A percentile compares a stretch with the other conserved stretches of the same genome.
Conservation (phyloP, 805 yeast species). For the Monosporozyma servazzii region DNA sequence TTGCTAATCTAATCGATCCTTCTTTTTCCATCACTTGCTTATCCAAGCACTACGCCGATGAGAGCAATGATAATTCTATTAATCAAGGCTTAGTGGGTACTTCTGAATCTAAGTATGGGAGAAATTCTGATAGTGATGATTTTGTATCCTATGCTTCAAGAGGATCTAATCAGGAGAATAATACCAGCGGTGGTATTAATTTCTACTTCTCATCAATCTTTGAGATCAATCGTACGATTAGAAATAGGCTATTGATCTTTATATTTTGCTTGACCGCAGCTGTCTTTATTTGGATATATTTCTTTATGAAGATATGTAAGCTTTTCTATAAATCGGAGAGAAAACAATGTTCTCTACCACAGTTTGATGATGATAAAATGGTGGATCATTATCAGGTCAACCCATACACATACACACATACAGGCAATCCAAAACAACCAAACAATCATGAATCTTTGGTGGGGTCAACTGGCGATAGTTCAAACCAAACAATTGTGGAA, state of each 20-base stretch:
- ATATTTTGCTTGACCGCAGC: not conserved
- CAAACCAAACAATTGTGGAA: not conserved
- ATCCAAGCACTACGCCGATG: not conserved
- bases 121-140: not conserved
- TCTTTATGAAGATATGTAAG: conserved; percentile 1
- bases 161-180: not conserved
- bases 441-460: not conserved
- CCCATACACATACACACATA: not conserved
- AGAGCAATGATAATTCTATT: not conserved
- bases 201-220: not conserved
- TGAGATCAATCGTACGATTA: not conserved
- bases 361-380: not conserved
- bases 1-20: conserved; percentile 63
- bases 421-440: not conserved
- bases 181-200: conserved; percentile 3
- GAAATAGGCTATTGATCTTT: conserved; percentile 1
- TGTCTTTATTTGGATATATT: conserved; percentile 5
- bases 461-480: not conserved
- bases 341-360: not conserved
- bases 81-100: not conserved
- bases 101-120: not conserved
- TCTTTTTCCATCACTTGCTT: conserved; percentile 24
- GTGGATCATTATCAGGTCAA: not conserved
- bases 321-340: not conserved
- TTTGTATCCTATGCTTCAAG: not conserved